Evolutionary conservation across 352 stramenopile genomes (phyloP).

Genomic region (Thraustochytrium sp.): DNA sequence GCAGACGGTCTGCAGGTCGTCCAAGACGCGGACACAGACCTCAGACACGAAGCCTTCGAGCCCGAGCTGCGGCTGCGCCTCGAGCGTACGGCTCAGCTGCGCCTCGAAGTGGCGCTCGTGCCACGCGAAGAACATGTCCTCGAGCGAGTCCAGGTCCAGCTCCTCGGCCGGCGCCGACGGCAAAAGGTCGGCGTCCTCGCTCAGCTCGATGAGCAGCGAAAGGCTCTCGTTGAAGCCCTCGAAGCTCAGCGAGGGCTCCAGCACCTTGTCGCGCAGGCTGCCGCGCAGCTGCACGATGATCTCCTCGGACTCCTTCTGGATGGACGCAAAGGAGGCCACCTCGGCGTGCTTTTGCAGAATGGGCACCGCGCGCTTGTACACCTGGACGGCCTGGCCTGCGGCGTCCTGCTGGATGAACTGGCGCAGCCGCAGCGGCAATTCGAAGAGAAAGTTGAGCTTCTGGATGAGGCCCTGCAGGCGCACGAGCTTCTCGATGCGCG

Average conservation of each 20-base stretch:
- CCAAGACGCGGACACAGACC: neutral
- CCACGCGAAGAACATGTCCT: neutral
- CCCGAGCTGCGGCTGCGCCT: neutral
- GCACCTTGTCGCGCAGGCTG: neutral
- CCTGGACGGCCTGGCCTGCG: constrained; percentile 74
- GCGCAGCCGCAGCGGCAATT: constrained; percentile 77
- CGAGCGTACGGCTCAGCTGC: neutral
- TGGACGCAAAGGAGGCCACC: constrained; percentile 72
- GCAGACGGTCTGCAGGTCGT: neutral
- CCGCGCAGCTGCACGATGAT: constrained; percentile 68
- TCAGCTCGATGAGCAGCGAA: neutral
- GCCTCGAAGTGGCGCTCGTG: neutral
- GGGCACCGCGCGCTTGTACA: constrained; percentile 70
- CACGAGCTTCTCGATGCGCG: constrained; percentile 91
- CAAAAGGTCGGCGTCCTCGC: neutral
- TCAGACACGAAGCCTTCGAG: constrained; percentile 14
- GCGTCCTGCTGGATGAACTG: constrained; percentile 69
- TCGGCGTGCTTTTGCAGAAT: constrained; percentile 76
- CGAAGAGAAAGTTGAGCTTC: constrained; percentile 93
- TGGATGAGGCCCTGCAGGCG: constrained; percentile 88
- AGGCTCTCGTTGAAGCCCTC: neutral
- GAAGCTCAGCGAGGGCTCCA: neutral
- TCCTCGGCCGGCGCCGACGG: neutral
- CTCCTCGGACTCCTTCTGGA: constrained; percentile 72
- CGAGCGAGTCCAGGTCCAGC: neutral